A percentile compares a stretch with the other conserved stretches of the same genome.
Evolutionary conservation across 1,139 yeast species (phyloP).

Genomic region (Spathaspora sp.): DNA sequence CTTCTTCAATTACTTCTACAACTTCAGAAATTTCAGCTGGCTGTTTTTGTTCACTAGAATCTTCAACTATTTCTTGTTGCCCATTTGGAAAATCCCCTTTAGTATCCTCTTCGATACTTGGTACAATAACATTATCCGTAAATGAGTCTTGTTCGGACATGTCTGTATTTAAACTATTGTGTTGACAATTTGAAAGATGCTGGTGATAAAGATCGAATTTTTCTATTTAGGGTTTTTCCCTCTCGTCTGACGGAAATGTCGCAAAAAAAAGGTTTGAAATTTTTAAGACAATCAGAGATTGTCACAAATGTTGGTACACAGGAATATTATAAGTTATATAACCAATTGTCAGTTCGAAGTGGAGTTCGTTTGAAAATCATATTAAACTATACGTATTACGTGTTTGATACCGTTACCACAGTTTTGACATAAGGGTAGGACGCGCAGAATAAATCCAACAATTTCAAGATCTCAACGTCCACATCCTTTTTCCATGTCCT

Average conservation of each 20-base stretch:
- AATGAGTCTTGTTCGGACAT: constrained; percentile 5
- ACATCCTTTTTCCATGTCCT: constrained; percentile 20
- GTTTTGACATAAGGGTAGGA: not conserved
- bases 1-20: not conserved
- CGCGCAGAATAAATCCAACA: not conserved
- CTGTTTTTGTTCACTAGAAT: not conserved
- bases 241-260: constrained; percentile 1
- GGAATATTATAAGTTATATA: not conserved
- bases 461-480: not conserved
- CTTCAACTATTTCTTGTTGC: not conserved
- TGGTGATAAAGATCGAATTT: not conserved
- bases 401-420: not conserved
- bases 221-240: constrained; percentile 4
- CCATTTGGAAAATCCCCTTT: not conserved
- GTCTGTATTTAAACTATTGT: not conserved
- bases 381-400: too few species aligned
- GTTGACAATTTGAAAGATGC: not conserved
- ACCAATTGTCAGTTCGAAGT: too few species aligned
- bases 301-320: not conserved
- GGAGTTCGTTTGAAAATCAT: too few species aligned
- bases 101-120: not conserved
- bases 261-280: not conserved
- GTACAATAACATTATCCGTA: not conserved
- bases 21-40: not conserved
- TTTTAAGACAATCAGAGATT: not conserved